A percentile compares a stretch with the other conserved stretches of the same genome.
Conservation (phyloP, 768 basidiomycete species). For the Lyophyllum semitale region DNA sequence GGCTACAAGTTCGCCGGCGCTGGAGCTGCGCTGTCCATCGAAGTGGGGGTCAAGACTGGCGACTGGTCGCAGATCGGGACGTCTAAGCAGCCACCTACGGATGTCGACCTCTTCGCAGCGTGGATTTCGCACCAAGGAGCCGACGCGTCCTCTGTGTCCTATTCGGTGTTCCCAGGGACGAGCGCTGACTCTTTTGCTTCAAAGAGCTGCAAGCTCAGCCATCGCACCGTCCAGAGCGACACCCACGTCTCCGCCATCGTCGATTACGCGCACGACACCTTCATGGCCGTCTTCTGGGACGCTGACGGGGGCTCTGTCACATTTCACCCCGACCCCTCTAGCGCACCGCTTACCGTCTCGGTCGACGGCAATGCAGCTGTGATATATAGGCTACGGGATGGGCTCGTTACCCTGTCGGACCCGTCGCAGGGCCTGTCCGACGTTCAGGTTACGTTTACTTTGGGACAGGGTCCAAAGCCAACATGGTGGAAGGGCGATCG, state of each 20-base stretch:
- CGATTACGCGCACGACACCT: slow-evolving; percentile 34
- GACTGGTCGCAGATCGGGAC: slow-evolving; percentile 67
- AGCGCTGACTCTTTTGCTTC: slow-evolving; percentile 26
- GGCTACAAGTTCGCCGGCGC: slow-evolving; percentile 44
- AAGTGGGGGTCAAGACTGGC: slow-evolving; percentile 47
- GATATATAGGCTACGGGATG: slow-evolving; percentile 41
- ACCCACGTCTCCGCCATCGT: slow-evolving; percentile 39
- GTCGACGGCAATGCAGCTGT: slow-evolving; percentile 44
- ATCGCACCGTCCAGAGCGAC: slow-evolving; percentile 35
- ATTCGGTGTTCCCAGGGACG: slow-evolving; percentile 45
- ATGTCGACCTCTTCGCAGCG: slow-evolving; percentile 52
- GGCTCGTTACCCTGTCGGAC: slow-evolving; percentile 61
- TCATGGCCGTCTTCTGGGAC: slow-evolving; percentile 49
- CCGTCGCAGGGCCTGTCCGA: slow-evolving; percentile 56
- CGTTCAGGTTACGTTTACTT: slow-evolving; percentile 38
- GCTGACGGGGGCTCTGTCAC: slow-evolving; percentile 37
- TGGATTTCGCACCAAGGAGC: slow-evolving; percentile 35
- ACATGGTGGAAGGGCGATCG: slow-evolving; percentile 23
- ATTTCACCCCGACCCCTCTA: slow-evolving; percentile 19
- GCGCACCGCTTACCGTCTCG: slow-evolving; percentile 33
- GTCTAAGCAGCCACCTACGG: slow-evolving; percentile 54
- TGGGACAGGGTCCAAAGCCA: slow-evolving; percentile 18
- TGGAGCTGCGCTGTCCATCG: slow-evolving; percentile 44
- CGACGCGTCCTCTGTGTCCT: slow-evolving; percentile 29
- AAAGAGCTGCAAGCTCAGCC: slow-evolving; percentile 19